Evolutionary conservation across 768 basidiomycete genomes (phyloP).

Genomic region (Peribolospora kevripleyi): DNA sequence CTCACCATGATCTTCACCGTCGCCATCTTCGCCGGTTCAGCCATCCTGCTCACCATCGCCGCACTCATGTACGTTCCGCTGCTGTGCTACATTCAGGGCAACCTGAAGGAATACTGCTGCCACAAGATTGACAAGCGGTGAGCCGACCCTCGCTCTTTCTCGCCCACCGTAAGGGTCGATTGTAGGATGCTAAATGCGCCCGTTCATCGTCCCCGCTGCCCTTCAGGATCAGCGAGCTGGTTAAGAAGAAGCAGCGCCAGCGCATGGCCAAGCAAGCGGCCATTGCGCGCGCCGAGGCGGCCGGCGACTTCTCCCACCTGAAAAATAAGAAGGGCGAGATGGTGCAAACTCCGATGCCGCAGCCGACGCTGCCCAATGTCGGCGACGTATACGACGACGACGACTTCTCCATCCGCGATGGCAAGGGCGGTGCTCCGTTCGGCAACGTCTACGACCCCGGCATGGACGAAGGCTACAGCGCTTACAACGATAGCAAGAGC

Average conservation of each 20-base stretch:
- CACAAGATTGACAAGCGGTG: conserved; percentile 91
- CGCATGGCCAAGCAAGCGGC: conserved; percentile 56
- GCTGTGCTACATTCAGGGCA: conserved; percentile 83
- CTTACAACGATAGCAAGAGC: no score
- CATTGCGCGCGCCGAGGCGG: conserved; percentile 70
- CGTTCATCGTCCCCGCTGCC: not conserved
- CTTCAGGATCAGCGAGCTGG: conserved; percentile 66
- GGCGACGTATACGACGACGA: conserved; percentile 52
- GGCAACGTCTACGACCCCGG: no score
- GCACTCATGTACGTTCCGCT: conserved; percentile 80
- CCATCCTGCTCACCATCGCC: conserved; percentile 56
- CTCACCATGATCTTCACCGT: conserved; percentile 79
- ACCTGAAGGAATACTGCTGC: conserved; percentile 96
- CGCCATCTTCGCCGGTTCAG: conserved; percentile 57
- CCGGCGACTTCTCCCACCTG: conserved; percentile 68
- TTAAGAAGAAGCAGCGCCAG: conserved; percentile 73
- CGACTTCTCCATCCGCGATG: not conserved
- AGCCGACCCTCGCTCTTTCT: not conserved
- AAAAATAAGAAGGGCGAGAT: conserved; percentile 80
- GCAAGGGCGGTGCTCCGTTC: no score
- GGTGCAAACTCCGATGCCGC: conserved; percentile 54
- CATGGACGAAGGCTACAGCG: no score
- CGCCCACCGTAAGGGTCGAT: not conserved
- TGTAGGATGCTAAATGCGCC: not conserved
- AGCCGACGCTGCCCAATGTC: conserved; percentile 82